These are phyloP conservation scores for Candida glucosophila DNA, from an alignment of 1,139 yeast species.

Conservation along the genomic window DNA sequence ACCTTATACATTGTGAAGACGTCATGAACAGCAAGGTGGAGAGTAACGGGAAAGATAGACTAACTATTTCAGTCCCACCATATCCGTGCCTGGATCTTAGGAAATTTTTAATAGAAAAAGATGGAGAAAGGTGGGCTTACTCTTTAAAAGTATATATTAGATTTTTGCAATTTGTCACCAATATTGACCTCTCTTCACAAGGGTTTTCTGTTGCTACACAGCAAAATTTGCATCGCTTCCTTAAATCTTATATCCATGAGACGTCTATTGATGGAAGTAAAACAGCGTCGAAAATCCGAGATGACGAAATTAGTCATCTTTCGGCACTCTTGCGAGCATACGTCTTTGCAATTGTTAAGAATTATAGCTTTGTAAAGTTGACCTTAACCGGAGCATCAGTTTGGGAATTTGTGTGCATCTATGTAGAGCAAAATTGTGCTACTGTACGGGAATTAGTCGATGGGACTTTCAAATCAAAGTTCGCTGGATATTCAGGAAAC, in stretches of 20 bases:
- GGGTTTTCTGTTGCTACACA: slow-evolving; percentile 42
- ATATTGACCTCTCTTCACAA: no score
- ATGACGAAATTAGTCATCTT: slow-evolving; percentile 55
- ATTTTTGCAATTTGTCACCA: no score
- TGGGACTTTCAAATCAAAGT: slow-evolving; percentile 41
- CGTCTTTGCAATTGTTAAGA: slow-evolving; percentile 45
- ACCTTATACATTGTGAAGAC: no score
- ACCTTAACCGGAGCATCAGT: slow-evolving; percentile 49
- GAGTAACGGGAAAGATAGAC: no score
- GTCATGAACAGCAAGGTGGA: no score
- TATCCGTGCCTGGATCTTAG: no score
- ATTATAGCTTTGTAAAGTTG: slow-evolving; percentile 45
- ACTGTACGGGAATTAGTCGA: slow-evolving; percentile 46
- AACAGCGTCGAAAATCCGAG: slow-evolving; percentile 62
- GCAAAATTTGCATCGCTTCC: slow-evolving; percentile 49
- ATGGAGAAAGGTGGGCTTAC: no score
- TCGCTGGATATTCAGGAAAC: slow-evolving; percentile 44
- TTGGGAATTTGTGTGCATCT: slow-evolving; percentile 56
- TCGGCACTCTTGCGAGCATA: slow-evolving; percentile 38
- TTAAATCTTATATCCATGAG: slow-evolving; percentile 50
- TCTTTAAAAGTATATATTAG: no score
- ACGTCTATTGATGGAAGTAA: slow-evolving; percentile 51
- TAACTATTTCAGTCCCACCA: no score
- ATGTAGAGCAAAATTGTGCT: slow-evolving; percentile 36
- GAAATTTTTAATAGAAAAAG: no score